Percentiles rank a stretch among this genome's conserved stretches.
Evolutionary conservation across 768 basidiomycete genomes (phyloP).

Genomic region (Lactarius akahatsu): DNA sequence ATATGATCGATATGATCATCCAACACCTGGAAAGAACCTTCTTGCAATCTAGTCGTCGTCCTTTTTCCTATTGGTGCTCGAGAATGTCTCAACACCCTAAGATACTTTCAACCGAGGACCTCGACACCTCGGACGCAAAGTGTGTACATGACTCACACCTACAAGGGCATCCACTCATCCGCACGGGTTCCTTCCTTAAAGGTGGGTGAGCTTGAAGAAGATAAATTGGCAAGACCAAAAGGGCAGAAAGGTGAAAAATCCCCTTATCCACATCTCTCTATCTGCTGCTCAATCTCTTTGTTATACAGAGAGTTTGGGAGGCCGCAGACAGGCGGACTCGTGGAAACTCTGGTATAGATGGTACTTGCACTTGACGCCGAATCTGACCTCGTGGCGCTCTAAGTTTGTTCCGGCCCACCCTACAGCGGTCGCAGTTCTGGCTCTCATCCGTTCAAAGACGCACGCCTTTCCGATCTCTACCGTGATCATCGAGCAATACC

Average conservation of each 20-base stretch:
- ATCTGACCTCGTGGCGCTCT: not conserved
- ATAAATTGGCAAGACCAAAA: slow-evolving; percentile 77
- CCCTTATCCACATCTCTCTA: not conserved
- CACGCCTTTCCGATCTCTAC: slow-evolving; percentile 73
- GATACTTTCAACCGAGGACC: slow-evolving; percentile 23
- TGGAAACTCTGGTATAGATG: slow-evolving; percentile 75
- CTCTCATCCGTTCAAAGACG: slow-evolving; percentile 73
- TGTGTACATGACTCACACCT: slow-evolving; percentile 1
- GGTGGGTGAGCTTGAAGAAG: slow-evolving; percentile 85
- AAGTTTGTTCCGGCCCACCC: not conserved
- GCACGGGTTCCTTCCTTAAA: slow-evolving; percentile 35
- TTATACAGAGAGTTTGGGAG: slow-evolving; percentile 78
- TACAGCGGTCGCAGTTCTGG: slow-evolving; percentile 80
- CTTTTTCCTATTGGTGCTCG: slow-evolving; percentile 1
- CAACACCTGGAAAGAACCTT: not conserved
- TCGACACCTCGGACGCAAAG: slow-evolving; percentile 26
- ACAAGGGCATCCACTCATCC: slow-evolving; percentile 1
- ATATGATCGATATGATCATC: not conserved
- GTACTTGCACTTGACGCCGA: slow-evolving; percentile 39
- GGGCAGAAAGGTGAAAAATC: slow-evolving; percentile 58
- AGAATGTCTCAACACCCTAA: slow-evolving; percentile 23
- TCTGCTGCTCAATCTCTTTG: slow-evolving; percentile 2
- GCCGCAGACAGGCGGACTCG: slow-evolving; percentile 81
- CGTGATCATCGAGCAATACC: slow-evolving; percentile 87
- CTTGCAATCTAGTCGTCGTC: not conserved